phyloP scores from a whole-genome alignment of 441 rosid species.

The Bocquillonia castaneifolia region DNA sequence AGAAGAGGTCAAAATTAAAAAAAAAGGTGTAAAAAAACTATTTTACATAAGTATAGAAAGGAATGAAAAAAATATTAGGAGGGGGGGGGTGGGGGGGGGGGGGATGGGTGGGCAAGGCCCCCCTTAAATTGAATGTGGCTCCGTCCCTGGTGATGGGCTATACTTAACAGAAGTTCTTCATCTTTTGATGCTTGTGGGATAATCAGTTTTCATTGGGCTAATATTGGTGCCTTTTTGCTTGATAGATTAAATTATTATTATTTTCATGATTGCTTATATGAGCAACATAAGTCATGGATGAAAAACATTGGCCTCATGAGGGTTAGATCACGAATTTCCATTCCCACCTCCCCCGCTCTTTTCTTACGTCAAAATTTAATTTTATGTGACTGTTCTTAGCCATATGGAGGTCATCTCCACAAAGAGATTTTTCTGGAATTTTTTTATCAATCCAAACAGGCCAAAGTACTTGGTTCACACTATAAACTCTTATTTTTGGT shows the following conservation, averaged over 20 bases:
- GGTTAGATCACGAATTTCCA: no score
- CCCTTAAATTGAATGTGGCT: no score
- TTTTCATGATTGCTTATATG: conserved; percentile 19
- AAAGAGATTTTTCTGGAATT: neutral
- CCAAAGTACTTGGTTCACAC: neutral
- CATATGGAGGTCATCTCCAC: neutral
- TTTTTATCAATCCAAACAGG: neutral
- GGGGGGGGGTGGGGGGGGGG: no score
- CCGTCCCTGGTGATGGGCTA: conserved; percentile 54
- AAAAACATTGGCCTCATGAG: conserved; percentile 16
- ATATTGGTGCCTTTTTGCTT: conserved; percentile 38
- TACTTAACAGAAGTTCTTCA: conserved; percentile 50
- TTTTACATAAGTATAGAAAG: no score
- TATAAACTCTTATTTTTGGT: neutral
- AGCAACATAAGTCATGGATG: conserved; percentile 27
- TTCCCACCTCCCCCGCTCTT: no score
- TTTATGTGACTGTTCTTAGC: no score
- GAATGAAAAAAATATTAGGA: no score
- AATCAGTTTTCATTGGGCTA: conserved; percentile 40
- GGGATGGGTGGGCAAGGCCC: no score
- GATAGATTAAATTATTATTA: conserved; percentile 20
- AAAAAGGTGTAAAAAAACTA: no score
- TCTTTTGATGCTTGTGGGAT: conserved; percentile 50
- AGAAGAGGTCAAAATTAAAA: no score
- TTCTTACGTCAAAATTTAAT: no score